Evolutionary conservation across 2,329 filamentous ascomycete species (phyloP), one percentile per base, ranked within the genome.

Genomic region (Talaromyces sp.): DNA sequence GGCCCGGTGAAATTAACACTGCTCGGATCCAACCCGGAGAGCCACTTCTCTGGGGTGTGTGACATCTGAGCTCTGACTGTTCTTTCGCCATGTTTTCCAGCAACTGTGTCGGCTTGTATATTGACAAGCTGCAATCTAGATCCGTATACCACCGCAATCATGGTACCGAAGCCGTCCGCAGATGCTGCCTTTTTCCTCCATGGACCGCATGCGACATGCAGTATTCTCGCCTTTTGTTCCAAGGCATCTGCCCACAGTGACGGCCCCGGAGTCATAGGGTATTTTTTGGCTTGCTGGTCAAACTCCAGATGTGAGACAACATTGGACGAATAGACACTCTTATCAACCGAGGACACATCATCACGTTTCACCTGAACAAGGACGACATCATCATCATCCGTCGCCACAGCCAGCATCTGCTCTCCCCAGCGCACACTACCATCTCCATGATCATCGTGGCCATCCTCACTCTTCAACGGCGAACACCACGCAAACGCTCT

Each of bases 401-500:
- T 79, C 1, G 73, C 70, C 1, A 78, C 67, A 7, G 68, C 65
- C 5, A 81, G 65, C 59, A 75, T 57, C 42, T 76, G 67, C 34
- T 70, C 63, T 57, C 70, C 79, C 77, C 69, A 77, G 31, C 73
- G 71, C 54, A 42, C 34, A 28, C 56, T 47, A 56, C 52, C 53
- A 28, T 50, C 10, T 2, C 52, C 61, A 18, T 57, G 12, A 18
- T 58, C 61, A 18, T 36, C 56, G 9, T 12, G 27, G 6, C n/a
- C n/a, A 18, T 31, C 34, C 40, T 47, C 50, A 31, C 28, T 61
- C 53, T 69, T 71, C 6, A 73, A 60, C 42, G 73, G 69, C 6
- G 70, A 67, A 51, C 72, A 73, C 78, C 78, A 81, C n/a, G 73
- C 63, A 63, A 80, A 80, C 16, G 76, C 71, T 36, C 76, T 72